Percentiles rank a stretch among this genome's conserved stretches.
Conservation (phyloP, 768 basidiomycete species). For the Pleurotus salmoneostramineus region DNA sequence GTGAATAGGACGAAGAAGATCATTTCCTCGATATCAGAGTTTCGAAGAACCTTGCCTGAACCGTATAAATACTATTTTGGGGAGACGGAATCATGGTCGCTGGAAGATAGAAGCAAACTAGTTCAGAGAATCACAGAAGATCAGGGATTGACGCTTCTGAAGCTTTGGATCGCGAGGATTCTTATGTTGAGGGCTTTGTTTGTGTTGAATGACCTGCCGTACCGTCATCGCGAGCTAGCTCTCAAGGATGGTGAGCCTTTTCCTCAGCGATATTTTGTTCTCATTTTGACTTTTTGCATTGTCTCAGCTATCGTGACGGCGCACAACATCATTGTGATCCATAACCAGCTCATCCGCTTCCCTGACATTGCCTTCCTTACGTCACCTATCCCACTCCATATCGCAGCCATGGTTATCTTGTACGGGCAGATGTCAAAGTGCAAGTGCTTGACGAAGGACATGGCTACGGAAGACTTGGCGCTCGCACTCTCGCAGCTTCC, state of each 20-base stretch:
- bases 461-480: slow-evolving; percentile 80
- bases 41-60: slow-evolving; percentile 65
- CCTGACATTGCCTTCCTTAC: slow-evolving; percentile 88
- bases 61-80: slow-evolving; percentile 71
- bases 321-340: slow-evolving; percentile 83
- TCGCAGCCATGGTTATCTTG: slow-evolving; percentile 88
- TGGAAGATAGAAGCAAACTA: slow-evolving; percentile 60
- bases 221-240: slow-evolving; percentile 62
- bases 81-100: slow-evolving; percentile 73
- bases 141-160: slow-evolving; percentile 77
- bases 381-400: slow-evolving; percentile 84
- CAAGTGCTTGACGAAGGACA: slow-evolving; percentile 56
- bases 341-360: slow-evolving; percentile 79
- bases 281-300: neutral
- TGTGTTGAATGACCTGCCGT: slow-evolving; percentile 68
- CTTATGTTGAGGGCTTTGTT: slow-evolving; percentile 76
- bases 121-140: slow-evolving; percentile 77
- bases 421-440: slow-evolving; percentile 84
- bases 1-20: slow-evolving; percentile 55
- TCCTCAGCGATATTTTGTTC: neutral
- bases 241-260: slow-evolving; percentile 68
- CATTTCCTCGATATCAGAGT: slow-evolving; percentile 71
- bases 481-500: slow-evolving; percentile 87
- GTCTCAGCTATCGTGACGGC: slow-evolving; percentile 73
- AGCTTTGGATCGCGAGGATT: slow-evolving; percentile 79